These are phyloP conservation scores for Solanum aculeatissimum DNA, from an alignment of 305 asterid genomes.

Conservation along the genomic window DNA sequence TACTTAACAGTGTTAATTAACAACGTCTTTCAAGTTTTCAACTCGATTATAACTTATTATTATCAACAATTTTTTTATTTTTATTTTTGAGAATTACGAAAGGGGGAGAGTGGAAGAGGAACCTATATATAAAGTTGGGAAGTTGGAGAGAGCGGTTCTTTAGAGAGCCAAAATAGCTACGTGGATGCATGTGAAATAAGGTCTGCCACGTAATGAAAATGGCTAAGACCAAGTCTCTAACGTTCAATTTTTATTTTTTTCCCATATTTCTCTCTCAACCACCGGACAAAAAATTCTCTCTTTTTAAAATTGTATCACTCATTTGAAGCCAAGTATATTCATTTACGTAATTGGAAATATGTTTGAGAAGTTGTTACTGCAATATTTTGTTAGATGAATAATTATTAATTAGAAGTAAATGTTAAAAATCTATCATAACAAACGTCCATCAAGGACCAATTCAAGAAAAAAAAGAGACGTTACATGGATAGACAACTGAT, in stretches of 20 bases:
- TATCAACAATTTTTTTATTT: not conserved
- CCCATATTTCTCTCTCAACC: slow-evolving; percentile 6
- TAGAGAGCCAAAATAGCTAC: not conserved
- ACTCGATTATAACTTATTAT: not conserved
- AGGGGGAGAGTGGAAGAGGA: not conserved
- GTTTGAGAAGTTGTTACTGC: too few relatives aligned
- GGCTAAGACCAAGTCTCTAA: not conserved
- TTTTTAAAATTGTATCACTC: not conserved
- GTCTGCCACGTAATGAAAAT: not conserved
- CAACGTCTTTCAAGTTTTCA: not conserved
- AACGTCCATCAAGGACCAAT: not conserved
- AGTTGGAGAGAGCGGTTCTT: not conserved
- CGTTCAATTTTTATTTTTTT: not conserved
- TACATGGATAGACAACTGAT: not conserved
- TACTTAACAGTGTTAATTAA: not conserved
- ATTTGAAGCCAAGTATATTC: not conserved
- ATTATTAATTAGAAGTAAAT: too few relatives aligned
- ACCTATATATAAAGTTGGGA: not conserved
- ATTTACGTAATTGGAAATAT: too few relatives aligned
- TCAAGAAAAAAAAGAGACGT: not conserved
- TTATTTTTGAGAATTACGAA: not conserved
- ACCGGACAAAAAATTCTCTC: too few relatives aligned
- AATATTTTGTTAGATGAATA: too few relatives aligned
- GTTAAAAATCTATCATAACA: not conserved
- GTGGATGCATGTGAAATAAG: not conserved